Conservation (phyloP, 1,284 basidiomycete species). For the Pyrrhoderma lamaoense region DNA sequence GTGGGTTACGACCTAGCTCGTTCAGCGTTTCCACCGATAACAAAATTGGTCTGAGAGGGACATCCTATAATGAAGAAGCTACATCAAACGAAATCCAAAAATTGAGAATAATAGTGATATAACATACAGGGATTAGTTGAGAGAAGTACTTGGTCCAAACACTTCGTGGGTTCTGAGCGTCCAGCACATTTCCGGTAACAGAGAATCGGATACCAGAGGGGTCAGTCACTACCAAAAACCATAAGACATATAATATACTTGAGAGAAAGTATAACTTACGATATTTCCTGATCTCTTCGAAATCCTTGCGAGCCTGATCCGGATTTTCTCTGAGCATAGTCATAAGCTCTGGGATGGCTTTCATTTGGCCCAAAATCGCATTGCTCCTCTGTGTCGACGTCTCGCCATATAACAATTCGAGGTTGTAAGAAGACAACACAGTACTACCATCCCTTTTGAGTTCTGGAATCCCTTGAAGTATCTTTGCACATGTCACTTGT, state of each 20-base stretch:
- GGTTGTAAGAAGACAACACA: slow-evolving; percentile 70
- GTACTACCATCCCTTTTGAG: slow-evolving; percentile 86
- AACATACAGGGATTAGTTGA: slow-evolving; percentile 49
- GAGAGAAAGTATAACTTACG: slow-evolving; percentile 40
- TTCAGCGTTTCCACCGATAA: slow-evolving; percentile 69
- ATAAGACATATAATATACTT: background rate
- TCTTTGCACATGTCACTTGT: slow-evolving; percentile 82
- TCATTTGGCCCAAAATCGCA: slow-evolving; percentile 67
- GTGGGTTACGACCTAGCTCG: slow-evolving; percentile 65
- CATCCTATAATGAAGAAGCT: slow-evolving; percentile 33
- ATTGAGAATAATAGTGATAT: slow-evolving; percentile 6
- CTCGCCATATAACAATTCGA: slow-evolving; percentile 62
- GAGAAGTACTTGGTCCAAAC: slow-evolving; percentile 69
- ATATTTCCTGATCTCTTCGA: slow-evolving; percentile 65
- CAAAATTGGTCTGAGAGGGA: slow-evolving; percentile 59
- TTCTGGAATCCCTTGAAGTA: slow-evolving; percentile 88
- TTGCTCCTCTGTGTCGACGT: slow-evolving; percentile 71
- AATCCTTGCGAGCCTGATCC: slow-evolving; percentile 59
- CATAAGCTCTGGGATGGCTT: slow-evolving; percentile 74
- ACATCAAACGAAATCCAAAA: slow-evolving; percentile 15
- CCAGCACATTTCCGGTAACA: slow-evolving; percentile 80
- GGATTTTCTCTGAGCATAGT: slow-evolving; percentile 73
- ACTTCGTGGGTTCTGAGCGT: slow-evolving; percentile 64
- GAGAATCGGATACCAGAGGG: slow-evolving; percentile 82
- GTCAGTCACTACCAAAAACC: slow-evolving; percentile 52